phyloP scores from a whole-genome alignment of 164 flowering plant genomes.

The Aristolochia fimbriata region DNA sequence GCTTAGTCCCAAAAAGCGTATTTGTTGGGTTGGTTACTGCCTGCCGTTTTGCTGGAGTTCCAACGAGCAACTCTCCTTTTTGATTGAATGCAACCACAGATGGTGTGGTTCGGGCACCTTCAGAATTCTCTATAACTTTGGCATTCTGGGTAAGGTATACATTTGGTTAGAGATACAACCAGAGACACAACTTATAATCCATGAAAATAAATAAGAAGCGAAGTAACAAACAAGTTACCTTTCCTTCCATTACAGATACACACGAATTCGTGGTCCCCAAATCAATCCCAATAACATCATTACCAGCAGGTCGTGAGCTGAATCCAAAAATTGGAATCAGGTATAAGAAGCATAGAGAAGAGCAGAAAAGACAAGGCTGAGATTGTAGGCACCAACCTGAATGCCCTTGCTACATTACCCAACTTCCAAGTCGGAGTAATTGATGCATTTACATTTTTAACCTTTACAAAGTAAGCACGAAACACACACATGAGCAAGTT shows the following conservation, averaged over 20 bases:
- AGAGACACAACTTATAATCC: background rate
- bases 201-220: background rate
- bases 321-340: background rate
- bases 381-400: constrained; percentile 36
- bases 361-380: background rate
- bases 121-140: constrained; percentile 63
- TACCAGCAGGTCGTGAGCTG: constrained; percentile 59
- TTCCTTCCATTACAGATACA: constrained; percentile 80
- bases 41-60: constrained; percentile 64
- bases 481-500: too few relatives aligned
- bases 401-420: constrained; percentile 40
- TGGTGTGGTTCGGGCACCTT: constrained; percentile 64
- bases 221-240: constrained; percentile 22
- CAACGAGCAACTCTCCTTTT: constrained; percentile 52
- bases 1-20: constrained; percentile 52
- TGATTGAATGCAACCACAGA: constrained; percentile 58
- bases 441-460: too few relatives aligned
- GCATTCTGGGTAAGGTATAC: constrained; percentile 25
- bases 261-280: constrained; percentile 85
- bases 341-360: background rate
- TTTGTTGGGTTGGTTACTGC: constrained; percentile 66
- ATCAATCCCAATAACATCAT: constrained; percentile 74
- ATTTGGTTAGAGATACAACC: background rate
- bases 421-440: constrained; percentile 18
- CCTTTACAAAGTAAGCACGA: too few relatives aligned